Evolutionary conservation across 2,329 filamentous ascomycete genomes (phyloP), one percentile per base, ranked within the genome.

Genomic region (Bisporella sp.): DNA sequence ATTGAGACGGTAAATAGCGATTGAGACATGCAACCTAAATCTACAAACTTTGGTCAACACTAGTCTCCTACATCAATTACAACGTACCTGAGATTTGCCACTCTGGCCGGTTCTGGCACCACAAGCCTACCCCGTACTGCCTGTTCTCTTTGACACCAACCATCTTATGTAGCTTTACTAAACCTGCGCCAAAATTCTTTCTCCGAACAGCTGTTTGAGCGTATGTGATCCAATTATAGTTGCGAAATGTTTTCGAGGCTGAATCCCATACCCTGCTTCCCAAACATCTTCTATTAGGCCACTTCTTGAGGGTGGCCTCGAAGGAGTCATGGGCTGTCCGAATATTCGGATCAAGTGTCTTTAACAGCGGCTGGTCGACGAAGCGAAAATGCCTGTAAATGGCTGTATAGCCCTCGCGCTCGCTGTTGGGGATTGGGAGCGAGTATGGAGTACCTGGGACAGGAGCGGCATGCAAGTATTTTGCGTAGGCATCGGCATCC

Each of bases 1-100:
- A 99, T 84, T 5, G 92, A 96, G 49, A 99, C 90, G 28, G 86
- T 88, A 71, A 78, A 97, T 31, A 97, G 80, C 6, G 85, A 81
- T 69, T 97, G 93, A 8, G 90, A 93, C 71, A 88, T 82, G 66
- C 87, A 84, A 39, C 82, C 93, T 64, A 97, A 73, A 74, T 97
- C 92, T 50, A 84, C 81, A 54, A 95, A 21, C 21, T 21, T 21
- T 21, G 3, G 21, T 21, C 21, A 21, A 21, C 21, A 21, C 21
- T 3, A 21, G 21, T 21, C 3, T 21, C 21, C 21, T 21, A 21
- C 21, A 21, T 3, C 21, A 21, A 21, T 21, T 21, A 21, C 21
- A 21, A 21, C 21, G 21, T 21, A 21, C 21, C 21, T 50, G 84
- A 81, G 54, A 95, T 82, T 73, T 95, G 88, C 89, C 89, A 95